Percentiles rank a stretch among this genome's conserved stretches.
Conservation (phyloP, 768 basidiomycete species). For the Trametes maxima region DNA sequence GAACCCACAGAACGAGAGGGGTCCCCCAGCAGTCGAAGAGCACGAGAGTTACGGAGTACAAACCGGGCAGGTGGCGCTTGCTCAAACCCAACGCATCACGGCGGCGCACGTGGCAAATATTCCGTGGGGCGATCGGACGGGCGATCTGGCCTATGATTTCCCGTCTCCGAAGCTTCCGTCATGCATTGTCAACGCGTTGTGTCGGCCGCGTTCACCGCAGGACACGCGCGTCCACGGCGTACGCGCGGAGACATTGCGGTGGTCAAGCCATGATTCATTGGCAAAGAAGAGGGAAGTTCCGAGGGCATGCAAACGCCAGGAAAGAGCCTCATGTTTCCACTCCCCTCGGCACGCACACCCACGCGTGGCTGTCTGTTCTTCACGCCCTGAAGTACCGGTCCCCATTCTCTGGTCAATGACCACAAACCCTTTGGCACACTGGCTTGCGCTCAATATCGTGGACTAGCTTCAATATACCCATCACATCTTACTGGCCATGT, state of each 20-base stretch:
- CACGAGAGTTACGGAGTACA: background rate
- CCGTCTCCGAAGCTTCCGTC: background rate
- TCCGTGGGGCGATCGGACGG: constrained; percentile 6
- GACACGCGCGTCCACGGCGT: background rate
- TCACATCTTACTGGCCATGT: constrained; percentile 2
- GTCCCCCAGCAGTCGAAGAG: background rate
- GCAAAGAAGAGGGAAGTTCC: background rate
- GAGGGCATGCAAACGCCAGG: background rate
- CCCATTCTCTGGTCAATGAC: background rate
- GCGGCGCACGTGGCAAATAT: constrained; percentile 11
- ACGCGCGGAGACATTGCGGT: too few species aligned
- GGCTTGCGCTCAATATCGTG: background rate
- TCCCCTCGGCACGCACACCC: constrained; percentile 3
- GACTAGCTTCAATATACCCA: background rate
- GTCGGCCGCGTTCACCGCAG: background rate
- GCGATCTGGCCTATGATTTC: background rate
- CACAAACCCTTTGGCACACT: background rate
- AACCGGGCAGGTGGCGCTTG: constrained; percentile 4
- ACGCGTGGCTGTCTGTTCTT: constrained; percentile 11
- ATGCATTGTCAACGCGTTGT: background rate
- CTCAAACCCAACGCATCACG: constrained; percentile 3
- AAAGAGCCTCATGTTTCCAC: constrained; percentile 5
- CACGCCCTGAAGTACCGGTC: background rate
- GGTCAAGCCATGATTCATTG: background rate
- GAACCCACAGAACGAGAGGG: background rate